phyloP scores from a whole-genome alignment of 2,329 filamentous ascomycete genomes.

The Neoarthrinium moseri region DNA sequence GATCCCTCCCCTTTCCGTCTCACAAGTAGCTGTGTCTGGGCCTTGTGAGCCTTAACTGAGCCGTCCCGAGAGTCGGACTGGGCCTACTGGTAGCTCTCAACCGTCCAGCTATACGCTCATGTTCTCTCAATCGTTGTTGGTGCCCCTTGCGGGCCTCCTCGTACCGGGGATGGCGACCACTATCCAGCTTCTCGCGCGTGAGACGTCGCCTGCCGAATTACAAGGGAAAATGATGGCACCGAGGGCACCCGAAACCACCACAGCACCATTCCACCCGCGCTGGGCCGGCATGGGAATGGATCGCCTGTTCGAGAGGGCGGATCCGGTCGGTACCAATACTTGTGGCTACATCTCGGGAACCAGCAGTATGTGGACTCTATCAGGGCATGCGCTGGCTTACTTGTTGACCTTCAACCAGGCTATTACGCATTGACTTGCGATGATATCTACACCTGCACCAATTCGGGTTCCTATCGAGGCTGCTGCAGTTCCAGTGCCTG shows the following conservation, averaged over 20 bases:
- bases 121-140: neutral
- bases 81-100: neutral
- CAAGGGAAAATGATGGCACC: neutral
- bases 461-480: slow-evolving; percentile 16
- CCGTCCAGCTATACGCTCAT: neutral
- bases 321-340: neutral
- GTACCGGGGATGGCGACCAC: neutral
- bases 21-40: no score
- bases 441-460: slow-evolving; percentile 15
- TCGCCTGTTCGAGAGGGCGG: neutral
- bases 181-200: neutral
- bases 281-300: neutral
- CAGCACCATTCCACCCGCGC: neutral
- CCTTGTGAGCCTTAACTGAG: no score
- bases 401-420: slow-evolving; percentile 1
- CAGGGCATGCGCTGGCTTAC: no score
- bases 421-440: slow-evolving; percentile 13
- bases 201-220: neutral
- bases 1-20: no score
- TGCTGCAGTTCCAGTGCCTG: slow-evolving; percentile 15
- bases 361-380: slow-evolving; percentile 5
- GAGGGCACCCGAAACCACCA: neutral
- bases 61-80: no score
- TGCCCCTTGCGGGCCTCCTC: neutral
- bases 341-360: slow-evolving; percentile 10